phyloP scores from a whole-genome alignment of 2,329 filamentous ascomycete genomes.

The Orbilia blumenaviensis region DNA sequence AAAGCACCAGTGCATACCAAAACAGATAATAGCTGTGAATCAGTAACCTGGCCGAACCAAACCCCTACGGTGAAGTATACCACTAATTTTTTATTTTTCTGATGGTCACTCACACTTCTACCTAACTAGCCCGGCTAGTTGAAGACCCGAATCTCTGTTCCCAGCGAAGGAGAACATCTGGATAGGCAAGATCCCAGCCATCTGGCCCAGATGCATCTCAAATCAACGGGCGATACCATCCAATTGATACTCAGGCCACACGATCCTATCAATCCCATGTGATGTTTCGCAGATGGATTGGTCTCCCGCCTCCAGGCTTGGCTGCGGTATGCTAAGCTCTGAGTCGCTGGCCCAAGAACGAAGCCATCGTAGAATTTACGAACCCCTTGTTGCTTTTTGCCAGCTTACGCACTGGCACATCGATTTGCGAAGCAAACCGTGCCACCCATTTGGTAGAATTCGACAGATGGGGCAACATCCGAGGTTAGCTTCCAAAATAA shows the following conservation, averaged over 20 bases:
- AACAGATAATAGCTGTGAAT: conserved; percentile 8
- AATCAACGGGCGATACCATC: neutral
- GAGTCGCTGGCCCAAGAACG: neutral
- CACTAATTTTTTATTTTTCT: neutral
- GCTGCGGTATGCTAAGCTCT: conserved; percentile 20
- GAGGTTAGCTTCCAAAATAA: conserved; percentile 54
- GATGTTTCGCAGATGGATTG: conserved; percentile 28
- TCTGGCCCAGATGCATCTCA: neutral
- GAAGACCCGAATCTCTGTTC: conserved; percentile 15
- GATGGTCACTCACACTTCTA: neutral
- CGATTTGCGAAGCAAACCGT: conserved; percentile 7
- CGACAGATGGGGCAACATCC: conserved; percentile 52
- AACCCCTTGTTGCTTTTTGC: neutral
- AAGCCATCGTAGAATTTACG: conserved; percentile 18
- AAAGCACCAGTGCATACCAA: conserved; percentile 30
- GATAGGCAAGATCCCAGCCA: conserved; percentile 7
- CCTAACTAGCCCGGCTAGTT: conserved; percentile 15
- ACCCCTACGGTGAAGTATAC: neutral
- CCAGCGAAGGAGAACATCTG: neutral
- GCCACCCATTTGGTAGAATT: conserved; percentile 36
- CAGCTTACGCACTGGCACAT: neutral
- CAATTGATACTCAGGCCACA: conserved; percentile 18
- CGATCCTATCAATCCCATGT: conserved; percentile 32
- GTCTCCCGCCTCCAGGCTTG: conserved; percentile 35
- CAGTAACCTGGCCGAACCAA: neutral